These are phyloP conservation scores for Linnemannia zychae DNA, from an alignment of 192 early-diverging fungal genomes.

Conservation along the genomic window DNA sequence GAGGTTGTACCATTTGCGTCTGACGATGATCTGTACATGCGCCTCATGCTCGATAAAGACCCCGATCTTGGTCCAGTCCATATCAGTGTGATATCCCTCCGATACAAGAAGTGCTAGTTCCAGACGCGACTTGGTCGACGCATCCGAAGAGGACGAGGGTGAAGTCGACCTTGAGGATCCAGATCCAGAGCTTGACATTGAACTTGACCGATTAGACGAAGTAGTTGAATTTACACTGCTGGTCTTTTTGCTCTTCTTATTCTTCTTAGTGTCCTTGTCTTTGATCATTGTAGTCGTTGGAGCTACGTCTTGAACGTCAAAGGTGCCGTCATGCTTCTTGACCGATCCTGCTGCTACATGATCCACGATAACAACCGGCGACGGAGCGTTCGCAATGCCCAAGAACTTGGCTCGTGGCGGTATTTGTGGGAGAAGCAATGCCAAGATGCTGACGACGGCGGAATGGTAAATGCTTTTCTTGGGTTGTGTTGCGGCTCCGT, in stretches of 20 bases:
- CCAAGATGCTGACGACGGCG: constrained; percentile 15
- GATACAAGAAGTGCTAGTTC: constrained; percentile 42
- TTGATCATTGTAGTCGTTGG: not conserved
- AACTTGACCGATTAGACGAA: not conserved
- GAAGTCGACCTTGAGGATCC: not conserved
- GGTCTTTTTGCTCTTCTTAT: not conserved
- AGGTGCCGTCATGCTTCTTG: not conserved
- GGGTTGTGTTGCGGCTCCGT: constrained; percentile 22
- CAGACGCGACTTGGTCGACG: constrained; percentile 12
- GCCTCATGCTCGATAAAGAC: constrained; percentile 58
- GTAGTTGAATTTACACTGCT: not conserved
- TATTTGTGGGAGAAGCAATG: constrained; percentile 26
- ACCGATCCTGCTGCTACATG: constrained; percentile 21
- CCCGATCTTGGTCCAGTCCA: constrained; percentile 64
- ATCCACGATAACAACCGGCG: constrained; percentile 51
- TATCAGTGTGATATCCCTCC: constrained; percentile 53
- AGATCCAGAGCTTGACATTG: not conserved
- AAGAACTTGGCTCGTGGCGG: constrained; percentile 33
- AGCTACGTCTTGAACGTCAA: not conserved
- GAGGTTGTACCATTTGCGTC: constrained; percentile 60
- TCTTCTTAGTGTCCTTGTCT: not conserved
- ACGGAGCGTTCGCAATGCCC: constrained; percentile 10
- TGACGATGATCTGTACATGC: constrained; percentile 61
- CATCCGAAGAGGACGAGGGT: constrained; percentile 12
- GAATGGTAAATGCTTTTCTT: constrained; percentile 22